These are phyloP conservation scores for Phytophthora crassamura DNA, from an alignment of 352 stramenopile species.

Conservation along the genomic window DNA sequence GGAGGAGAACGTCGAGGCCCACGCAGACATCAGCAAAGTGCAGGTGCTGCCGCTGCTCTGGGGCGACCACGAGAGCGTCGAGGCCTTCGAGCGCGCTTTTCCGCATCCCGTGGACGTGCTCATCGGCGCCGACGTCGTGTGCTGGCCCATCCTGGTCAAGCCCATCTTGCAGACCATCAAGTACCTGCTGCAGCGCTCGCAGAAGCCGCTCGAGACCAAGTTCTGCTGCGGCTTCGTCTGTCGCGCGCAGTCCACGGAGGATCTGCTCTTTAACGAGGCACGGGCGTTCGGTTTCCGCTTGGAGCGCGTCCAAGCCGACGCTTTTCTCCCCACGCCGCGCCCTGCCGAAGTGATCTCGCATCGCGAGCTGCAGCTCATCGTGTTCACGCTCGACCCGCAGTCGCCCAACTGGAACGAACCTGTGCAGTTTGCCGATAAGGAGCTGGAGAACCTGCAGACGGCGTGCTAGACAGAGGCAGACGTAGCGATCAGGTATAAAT, in stretches of 20 bases:
- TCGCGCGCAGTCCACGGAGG: conserved; percentile 57
- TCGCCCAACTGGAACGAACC: conserved; percentile 44
- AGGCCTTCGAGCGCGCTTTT: conserved; percentile 56
- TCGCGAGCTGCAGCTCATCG: conserved; percentile 54
- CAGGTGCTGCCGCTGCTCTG: conserved; percentile 52
- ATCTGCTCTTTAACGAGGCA: conserved; percentile 58
- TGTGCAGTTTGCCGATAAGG: conserved; percentile 44
- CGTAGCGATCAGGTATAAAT: conserved; percentile 32
- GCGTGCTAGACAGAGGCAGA: conserved; percentile 45
- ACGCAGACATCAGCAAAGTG: conserved; percentile 43
- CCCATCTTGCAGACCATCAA: conserved; percentile 80
- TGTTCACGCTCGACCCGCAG: conserved; percentile 51
- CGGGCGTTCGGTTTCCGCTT: conserved; percentile 50
- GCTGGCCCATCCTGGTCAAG: conserved; percentile 72
- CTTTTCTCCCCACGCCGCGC: conserved; percentile 49
- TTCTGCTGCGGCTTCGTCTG: conserved; percentile 78
- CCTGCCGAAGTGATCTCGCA: conserved; percentile 50
- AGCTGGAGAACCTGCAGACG: conserved; percentile 53
- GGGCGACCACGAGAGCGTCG: conserved; percentile 52
- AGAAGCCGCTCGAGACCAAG: conserved; percentile 39
- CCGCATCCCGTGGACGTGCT: conserved; percentile 58
- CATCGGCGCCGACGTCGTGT: conserved; percentile 75
- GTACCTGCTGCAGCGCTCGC: conserved; percentile 52
- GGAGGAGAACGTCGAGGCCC: conserved; percentile 45
- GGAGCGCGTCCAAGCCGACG: conserved; percentile 38